Evolutionary conservation across 2,329 filamentous ascomycete species (phyloP).

Genomic region (Diaporthe nobilis): DNA sequence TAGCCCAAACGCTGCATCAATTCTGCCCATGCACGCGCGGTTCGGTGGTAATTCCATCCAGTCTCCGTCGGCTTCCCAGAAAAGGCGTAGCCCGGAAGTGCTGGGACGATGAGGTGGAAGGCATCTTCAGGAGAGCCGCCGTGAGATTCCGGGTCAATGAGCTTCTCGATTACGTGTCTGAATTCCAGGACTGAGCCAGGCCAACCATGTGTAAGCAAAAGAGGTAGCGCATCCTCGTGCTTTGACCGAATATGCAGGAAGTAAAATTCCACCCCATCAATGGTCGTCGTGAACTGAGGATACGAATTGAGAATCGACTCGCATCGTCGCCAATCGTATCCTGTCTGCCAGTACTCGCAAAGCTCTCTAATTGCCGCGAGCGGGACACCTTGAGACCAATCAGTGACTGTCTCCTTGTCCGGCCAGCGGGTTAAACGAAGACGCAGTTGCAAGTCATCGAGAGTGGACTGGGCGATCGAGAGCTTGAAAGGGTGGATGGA

Average conservation of each 20-base stretch:
- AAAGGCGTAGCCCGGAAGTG: constrained; percentile 18
- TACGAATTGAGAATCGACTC: constrained; percentile 3
- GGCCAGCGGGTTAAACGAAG: constrained; percentile 9
- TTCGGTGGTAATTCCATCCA: constrained; percentile 8
- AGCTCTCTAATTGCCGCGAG: neutral
- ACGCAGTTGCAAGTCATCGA: constrained; percentile 7
- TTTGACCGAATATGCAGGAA: constrained; percentile 10
- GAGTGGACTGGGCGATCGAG: constrained; percentile 6
- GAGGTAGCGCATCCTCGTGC: constrained; percentile 2
- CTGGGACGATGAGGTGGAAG: constrained; percentile 1
- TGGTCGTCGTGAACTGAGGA: constrained; percentile 9
- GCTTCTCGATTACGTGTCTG: constrained; percentile 10
- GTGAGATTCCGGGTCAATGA: constrained; percentile 6
- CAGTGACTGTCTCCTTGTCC: constrained; percentile 5
- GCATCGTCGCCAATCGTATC: constrained; percentile 11
- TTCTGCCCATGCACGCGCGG: constrained; percentile 1
- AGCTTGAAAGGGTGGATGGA: constrained; percentile 16
- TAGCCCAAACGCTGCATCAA: constrained; percentile 15
- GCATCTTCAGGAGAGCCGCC: neutral
- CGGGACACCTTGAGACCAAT: constrained; percentile 17
- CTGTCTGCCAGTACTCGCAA: constrained; percentile 21
- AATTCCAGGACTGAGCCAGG: constrained; percentile 15
- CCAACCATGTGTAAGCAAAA: constrained; percentile 13
- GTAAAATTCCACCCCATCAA: constrained; percentile 2
- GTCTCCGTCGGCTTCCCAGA: constrained; percentile 5